A percentile compares a stretch with the other conserved stretches of the same genome.
Evolutionary conservation across 163 green algal genomes (phyloP).

Genomic region (Volvox carteri): DNA sequence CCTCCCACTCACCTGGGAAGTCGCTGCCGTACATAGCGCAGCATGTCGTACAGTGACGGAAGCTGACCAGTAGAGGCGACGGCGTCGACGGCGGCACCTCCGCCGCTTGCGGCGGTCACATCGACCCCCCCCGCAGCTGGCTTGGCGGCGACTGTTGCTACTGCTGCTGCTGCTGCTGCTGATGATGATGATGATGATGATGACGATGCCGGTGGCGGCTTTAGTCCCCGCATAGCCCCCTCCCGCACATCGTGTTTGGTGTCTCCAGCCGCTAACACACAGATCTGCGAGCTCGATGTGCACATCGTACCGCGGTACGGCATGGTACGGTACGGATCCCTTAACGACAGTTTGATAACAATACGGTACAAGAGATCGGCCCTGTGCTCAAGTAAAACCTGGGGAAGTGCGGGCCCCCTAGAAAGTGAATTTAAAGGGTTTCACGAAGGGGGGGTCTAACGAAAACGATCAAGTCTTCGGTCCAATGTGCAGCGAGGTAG

Average conservation of each 20-base stretch:
- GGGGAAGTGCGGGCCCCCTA: no score
- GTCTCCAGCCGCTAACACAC: constrained; percentile 82
- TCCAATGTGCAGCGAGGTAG: no score
- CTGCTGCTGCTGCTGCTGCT: not conserved
- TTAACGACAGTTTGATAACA: not conserved
- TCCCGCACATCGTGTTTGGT: constrained; percentile 78
- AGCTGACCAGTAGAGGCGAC: not conserved
- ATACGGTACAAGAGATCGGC: no score
- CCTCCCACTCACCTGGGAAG: constrained; percentile 22
- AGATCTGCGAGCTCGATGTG: constrained; percentile 60
- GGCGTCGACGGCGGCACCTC: not conserved
- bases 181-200: not conserved
- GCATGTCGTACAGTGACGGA: constrained; percentile 14
- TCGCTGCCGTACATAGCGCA: not conserved
- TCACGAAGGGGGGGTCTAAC: no score
- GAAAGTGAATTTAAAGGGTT: no score
- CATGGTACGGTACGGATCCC: not conserved
- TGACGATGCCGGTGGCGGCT: not conserved
- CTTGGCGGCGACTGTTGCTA: not conserved
- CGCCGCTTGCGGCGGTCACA: not conserved
- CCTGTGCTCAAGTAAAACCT: no score
- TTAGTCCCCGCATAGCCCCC: constrained; percentile 59
- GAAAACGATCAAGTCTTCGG: no score
- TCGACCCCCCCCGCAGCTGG: constrained; percentile 36
- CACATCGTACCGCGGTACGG: not conserved